Evolutionary conservation across 495 filamentous ascomycete species (phyloP).

Genomic region (Wilcoxina mikolae): DNA sequence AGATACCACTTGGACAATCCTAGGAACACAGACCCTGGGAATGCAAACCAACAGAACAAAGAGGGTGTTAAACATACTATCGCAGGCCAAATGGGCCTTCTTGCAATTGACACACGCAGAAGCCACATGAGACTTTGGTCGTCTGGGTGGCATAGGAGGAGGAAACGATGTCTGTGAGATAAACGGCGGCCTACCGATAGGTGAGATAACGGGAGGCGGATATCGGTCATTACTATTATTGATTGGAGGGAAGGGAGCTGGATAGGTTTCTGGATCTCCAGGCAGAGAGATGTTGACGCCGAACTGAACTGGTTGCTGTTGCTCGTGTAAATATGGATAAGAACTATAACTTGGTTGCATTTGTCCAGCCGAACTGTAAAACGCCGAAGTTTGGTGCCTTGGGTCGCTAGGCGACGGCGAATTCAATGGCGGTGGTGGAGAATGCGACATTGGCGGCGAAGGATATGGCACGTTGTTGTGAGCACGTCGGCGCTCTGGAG

Average conservation of each 20-base stretch:
- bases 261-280: conserved; percentile 13
- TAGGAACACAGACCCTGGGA: not conserved
- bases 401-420: conserved; percentile 44
- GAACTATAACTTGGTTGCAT: conserved; percentile 9
- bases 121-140: conserved; percentile 88
- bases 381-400: conserved; percentile 13
- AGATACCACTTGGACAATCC: no score
- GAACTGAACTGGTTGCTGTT: conserved; percentile 14
- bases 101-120: conserved; percentile 97
- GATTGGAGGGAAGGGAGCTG: conserved; percentile 24
- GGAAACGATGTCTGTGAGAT: conserved; percentile 25
- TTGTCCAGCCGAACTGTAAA: not conserved
- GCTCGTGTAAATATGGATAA: not conserved
- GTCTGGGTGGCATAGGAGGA: conserved; percentile 51
- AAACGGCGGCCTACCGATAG: conserved; percentile 26
- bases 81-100: conserved; percentile 77
- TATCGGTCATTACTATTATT: conserved; percentile 18
- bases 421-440: conserved; percentile 47
- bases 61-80: conserved; percentile 38
- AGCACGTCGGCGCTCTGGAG: conserved; percentile 49
- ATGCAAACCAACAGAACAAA: conserved; percentile 8
- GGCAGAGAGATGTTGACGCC: conserved; percentile 14
- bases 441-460: conserved; percentile 77
- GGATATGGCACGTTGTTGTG: conserved; percentile 47
- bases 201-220: conserved; percentile 27